phyloP scores from a whole-genome alignment of 2,329 filamentous ascomycete species.

The Pyrenophora seminiperda region DNA sequence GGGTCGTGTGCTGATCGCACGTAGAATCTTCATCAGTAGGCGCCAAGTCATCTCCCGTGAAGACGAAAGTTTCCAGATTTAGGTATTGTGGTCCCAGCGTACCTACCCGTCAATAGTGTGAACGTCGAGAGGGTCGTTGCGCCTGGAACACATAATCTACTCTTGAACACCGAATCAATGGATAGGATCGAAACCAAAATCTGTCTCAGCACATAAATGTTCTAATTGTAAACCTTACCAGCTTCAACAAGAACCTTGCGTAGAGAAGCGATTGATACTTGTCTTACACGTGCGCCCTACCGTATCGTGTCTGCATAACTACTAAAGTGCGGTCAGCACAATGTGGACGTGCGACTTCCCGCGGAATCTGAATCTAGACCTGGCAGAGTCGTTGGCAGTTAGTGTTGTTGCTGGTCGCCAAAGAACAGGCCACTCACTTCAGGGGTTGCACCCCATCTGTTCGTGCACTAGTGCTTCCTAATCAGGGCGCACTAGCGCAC shows the following conservation, averaged over 20 bases:
- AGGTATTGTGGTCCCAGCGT: conserved; percentile 8
- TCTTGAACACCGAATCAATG: background rate
- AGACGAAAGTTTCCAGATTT: conserved; percentile 3
- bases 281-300: too few relatives aligned
- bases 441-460: conserved; percentile 15
- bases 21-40: background rate
- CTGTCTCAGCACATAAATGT: too few relatives aligned
- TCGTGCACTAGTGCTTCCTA: conserved; percentile 5
- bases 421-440: conserved; percentile 12
- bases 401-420: conserved; percentile 14
- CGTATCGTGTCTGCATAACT: too few relatives aligned
- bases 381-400: background rate
- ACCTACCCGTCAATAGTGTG: conserved; percentile 16
- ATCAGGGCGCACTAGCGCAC: conserved; percentile 3
- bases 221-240: too few relatives aligned
- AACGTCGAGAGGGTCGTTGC: conserved; percentile 5
- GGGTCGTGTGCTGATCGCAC: too few relatives aligned
- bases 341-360: background rate
- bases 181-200: background rate
- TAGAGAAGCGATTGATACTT: too few relatives aligned
- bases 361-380: background rate
- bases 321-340: background rate
- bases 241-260: too few relatives aligned
- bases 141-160: conserved; percentile 4
- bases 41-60: conserved; percentile 2